Conservation (phyloP, 2,329 filamentous ascomycete species). For the Graphilbum sp. region DNA sequence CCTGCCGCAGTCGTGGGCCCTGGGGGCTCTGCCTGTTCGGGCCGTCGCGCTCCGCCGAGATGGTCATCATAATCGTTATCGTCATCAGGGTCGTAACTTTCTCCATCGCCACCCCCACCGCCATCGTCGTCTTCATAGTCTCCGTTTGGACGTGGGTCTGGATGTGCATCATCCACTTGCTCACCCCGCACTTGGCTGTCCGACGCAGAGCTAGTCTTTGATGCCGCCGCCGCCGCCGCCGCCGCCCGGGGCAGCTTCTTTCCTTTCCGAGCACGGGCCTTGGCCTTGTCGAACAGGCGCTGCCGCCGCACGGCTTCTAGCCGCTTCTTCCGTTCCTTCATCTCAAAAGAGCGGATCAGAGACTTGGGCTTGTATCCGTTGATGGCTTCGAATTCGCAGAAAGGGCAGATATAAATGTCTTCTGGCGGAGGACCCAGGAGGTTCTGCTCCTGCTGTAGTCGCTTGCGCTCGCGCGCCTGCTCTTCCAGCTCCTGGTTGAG, state of each 20-base stretch:
- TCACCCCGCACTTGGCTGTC: conserved; percentile 3
- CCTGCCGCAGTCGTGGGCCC: background rate
- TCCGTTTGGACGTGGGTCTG: background rate
- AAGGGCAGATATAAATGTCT: conserved; percentile 91
- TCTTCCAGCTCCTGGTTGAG: conserved; percentile 54
- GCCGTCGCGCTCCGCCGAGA: background rate
- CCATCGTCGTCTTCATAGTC: conserved; percentile 1
- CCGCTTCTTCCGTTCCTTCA: conserved; percentile 75
- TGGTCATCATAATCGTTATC: background rate
- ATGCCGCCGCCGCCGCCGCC: conserved; percentile 4
- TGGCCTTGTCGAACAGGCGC: conserved; percentile 76
- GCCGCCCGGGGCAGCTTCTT: conserved; percentile 60
- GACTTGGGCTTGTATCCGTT: conserved; percentile 77
- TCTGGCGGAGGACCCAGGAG: conserved; percentile 56
- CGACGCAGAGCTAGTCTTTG: conserved; percentile 21
- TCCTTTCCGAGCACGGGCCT: conserved; percentile 79
- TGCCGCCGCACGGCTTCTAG: conserved; percentile 76
- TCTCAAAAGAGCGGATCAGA: conserved; percentile 81
- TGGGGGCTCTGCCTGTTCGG: background rate
- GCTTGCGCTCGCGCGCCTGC: conserved; percentile 62
- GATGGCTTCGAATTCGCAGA: conserved; percentile 94
- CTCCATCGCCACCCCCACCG: background rate
- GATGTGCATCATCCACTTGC: background rate
- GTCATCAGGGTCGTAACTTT: background rate
- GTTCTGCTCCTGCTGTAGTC: conserved; percentile 63